Percentiles rank a stretch among this genome's conserved stretches.
phyloP scores from a whole-genome alignment of 2,329 filamentous ascomycete genomes.

The Podosphaera fusca region DNA sequence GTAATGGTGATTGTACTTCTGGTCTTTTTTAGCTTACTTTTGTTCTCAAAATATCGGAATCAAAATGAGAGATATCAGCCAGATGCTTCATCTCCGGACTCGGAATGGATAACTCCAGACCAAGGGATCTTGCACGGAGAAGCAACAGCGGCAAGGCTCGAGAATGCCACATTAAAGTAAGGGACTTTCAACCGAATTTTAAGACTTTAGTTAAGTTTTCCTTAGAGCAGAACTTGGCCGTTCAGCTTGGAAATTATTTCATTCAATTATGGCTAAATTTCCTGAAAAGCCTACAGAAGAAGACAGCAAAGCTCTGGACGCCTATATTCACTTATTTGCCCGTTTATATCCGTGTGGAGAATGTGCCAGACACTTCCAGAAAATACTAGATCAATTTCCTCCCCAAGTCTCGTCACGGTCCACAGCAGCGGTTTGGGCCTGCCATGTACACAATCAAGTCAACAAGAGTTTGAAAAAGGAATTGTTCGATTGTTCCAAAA shows the following conservation, averaged over 20 bases:
- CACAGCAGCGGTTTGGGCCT: constrained; percentile 43
- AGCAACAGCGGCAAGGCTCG: constrained; percentile 58
- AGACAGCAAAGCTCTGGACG: constrained; percentile 37
- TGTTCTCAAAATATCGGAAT: constrained; percentile 23
- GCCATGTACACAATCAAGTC: constrained; percentile 43
- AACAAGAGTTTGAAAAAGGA: constrained; percentile 39
- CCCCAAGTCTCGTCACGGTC: constrained; percentile 41
- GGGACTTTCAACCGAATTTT: constrained; percentile 7
- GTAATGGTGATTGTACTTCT: constrained; percentile 30
- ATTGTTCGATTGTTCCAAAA: constrained; percentile 40
- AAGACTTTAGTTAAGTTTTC: constrained; percentile 3
- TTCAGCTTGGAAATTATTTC: constrained; percentile 45
- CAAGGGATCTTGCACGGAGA: constrained; percentile 35
- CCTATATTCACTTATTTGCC: constrained; percentile 42
- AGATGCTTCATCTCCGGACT: constrained; percentile 6
- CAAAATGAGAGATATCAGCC: constrained; percentile 6
- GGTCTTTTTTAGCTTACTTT: constrained; percentile 34
- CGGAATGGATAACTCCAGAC: constrained; percentile 16
- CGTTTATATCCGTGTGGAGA: constrained; percentile 50
- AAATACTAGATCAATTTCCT: constrained; percentile 35
- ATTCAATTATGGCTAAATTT: constrained; percentile 48
- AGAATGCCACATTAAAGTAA: constrained; percentile 61
- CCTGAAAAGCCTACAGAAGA: constrained; percentile 39
- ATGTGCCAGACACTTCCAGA: constrained; percentile 43
- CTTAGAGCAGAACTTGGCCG: constrained; percentile 33